These are phyloP conservation scores for Hibiscus syriacus DNA, from an alignment of 345 rosid genomes.

Conservation along the genomic window DNA sequence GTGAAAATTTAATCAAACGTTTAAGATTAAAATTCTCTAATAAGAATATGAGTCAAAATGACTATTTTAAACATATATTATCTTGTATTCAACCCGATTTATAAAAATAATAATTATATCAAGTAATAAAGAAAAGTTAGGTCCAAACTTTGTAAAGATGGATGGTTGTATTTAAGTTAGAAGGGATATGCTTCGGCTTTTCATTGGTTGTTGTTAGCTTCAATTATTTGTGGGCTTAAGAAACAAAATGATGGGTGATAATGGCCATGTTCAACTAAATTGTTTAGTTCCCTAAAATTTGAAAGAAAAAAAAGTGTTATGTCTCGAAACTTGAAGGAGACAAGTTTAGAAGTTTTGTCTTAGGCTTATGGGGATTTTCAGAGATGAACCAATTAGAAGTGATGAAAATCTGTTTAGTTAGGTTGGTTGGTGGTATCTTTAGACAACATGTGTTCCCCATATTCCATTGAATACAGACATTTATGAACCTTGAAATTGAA, in stretches of 20 bases:
- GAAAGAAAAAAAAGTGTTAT: background rate
- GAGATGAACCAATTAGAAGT: constrained; percentile 15
- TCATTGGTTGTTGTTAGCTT: constrained; percentile 16
- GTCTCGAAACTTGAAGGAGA: constrained; percentile 9
- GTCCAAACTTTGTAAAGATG: background rate
- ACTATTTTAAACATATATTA: too few species aligned
- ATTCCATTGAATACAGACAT: background rate
- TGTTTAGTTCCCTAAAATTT: background rate
- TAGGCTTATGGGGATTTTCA: constrained; percentile 5
- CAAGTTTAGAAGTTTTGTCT: constrained; percentile 4
- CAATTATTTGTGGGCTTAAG: constrained; percentile 24
- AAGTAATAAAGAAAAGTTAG: background rate
- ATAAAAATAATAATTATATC: too few species aligned
- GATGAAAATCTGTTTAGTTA: too few species aligned
- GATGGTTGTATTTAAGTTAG: background rate
- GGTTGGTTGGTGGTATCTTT: too few species aligned
- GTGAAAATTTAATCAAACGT: too few species aligned
- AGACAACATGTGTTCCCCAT: background rate
- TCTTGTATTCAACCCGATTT: too few species aligned
- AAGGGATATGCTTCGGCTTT: background rate
- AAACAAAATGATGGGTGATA: constrained; percentile 21
- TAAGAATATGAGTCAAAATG: too few species aligned
- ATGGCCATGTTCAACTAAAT: constrained; percentile 17
- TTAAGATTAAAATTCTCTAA: too few species aligned
- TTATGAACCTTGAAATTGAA: background rate